Percentiles rank a stretch among this genome's conserved stretches.
phyloP scores from a whole-genome alignment of 2,329 filamentous ascomycete genomes.

The Ophiostoma sp. region DNA sequence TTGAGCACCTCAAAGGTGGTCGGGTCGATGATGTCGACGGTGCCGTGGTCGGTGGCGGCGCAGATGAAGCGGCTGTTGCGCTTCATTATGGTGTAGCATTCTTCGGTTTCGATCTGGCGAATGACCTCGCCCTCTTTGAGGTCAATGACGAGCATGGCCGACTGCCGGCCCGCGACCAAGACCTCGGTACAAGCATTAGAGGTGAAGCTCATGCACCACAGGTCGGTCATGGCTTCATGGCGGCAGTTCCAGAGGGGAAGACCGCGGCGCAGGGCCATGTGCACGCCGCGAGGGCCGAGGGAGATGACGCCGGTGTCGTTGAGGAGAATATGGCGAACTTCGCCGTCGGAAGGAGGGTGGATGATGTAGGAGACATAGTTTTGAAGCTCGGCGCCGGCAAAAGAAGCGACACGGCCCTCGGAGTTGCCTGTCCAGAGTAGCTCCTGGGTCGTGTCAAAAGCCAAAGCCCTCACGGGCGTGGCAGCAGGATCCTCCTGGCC shows the following conservation, averaged over 20 bases:
- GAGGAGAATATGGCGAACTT: conserved; percentile 82
- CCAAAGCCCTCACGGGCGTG: conserved; percentile 70
- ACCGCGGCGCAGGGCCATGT: conserved; percentile 80
- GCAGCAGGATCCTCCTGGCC: conserved; percentile 56
- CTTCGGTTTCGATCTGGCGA: conserved; percentile 48
- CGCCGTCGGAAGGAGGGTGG: conserved; percentile 66
- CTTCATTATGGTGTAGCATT: conserved; percentile 88
- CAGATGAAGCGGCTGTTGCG: conserved; percentile 77
- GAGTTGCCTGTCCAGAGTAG: conserved; percentile 71
- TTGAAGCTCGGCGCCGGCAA: conserved; percentile 78
- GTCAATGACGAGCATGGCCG: conserved; percentile 73
- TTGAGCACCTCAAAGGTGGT: conserved; percentile 72
- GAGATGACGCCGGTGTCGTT: conserved; percentile 86
- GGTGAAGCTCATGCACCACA: conserved; percentile 93
- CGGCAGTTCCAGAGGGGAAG: conserved; percentile 80
- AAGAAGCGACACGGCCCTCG: conserved; percentile 77
- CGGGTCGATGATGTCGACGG: conserved; percentile 80
- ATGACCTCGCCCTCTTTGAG: conserved; percentile 65
- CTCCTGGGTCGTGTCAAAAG: conserved; percentile 85
- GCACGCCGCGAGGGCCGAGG: conserved; percentile 75
- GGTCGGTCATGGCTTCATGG: conserved; percentile 64
- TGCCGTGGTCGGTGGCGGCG: conserved; percentile 76
- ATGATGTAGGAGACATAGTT: conserved; percentile 86
- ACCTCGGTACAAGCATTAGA: conserved; percentile 78
- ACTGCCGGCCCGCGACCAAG: conserved; percentile 79